Evolutionary conservation across 1,139 yeast genomes (phyloP).

Genomic region (Pichia norvegensis): DNA sequence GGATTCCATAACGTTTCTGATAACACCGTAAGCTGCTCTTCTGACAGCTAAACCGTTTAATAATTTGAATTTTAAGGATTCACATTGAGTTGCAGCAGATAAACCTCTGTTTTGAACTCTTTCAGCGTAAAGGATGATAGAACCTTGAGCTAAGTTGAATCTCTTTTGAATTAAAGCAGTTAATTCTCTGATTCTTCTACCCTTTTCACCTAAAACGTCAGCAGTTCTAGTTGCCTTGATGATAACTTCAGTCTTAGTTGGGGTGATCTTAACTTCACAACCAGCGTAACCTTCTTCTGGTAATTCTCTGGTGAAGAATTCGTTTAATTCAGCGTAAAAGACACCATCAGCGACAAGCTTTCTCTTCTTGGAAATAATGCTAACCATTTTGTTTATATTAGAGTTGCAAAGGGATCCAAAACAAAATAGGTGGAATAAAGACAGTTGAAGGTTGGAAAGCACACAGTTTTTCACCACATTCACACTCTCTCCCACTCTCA

Average conservation of each 20-base stretch:
- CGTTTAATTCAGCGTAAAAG: constrained; percentile 99
- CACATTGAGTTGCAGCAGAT: constrained; percentile 99
- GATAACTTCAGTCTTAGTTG: constrained; percentile 95
- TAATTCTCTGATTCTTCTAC: constrained; percentile 99
- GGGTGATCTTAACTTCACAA: constrained; percentile 98
- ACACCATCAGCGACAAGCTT: constrained; percentile 99
- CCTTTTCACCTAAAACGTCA: constrained; percentile 98
- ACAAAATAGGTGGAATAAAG: neutral
- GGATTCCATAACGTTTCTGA: constrained; percentile 99
- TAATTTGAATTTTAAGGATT: constrained; percentile 96
- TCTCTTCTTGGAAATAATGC: constrained; percentile 76
- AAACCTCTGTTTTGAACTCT: constrained; percentile 99
- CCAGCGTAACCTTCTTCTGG: constrained; percentile 99
- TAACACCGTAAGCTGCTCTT: constrained; percentile 99
- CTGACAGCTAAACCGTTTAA: constrained; percentile 99
- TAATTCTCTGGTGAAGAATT: constrained; percentile 99
- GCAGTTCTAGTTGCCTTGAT: constrained; percentile 99
- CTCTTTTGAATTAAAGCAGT: constrained; percentile 97
- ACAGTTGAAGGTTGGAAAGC: neutral
- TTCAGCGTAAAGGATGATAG: constrained; percentile 95
- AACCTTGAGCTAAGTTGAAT: constrained; percentile 93
- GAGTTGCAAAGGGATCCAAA: neutral
- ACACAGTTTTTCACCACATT: neutral
- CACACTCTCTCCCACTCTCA: neutral
- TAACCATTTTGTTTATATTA: constrained; percentile 37